Conservation (phyloP, 2,329 filamentous ascomycete species). For the Stachybotrys echinatus region DNA sequence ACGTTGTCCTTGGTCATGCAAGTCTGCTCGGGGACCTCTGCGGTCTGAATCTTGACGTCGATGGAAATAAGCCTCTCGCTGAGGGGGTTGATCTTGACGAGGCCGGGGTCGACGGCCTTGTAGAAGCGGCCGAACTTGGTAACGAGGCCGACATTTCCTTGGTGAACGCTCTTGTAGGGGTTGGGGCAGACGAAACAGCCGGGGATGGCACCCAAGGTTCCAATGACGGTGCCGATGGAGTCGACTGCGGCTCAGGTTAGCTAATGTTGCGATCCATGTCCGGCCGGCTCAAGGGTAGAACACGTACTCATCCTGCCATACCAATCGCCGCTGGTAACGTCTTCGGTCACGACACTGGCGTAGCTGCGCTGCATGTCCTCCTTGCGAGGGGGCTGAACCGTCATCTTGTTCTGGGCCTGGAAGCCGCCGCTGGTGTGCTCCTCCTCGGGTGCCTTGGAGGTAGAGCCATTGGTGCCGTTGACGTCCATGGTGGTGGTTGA, state of each 20-base stretch:
- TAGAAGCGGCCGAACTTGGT: constrained; percentile 95
- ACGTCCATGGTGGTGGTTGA: constrained; percentile 9
- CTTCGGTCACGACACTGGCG: constrained; percentile 57
- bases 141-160: constrained; percentile 92
- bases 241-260: constrained; percentile 50
- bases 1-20: constrained; percentile 99
- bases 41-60: constrained; percentile 99
- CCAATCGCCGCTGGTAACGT: constrained; percentile 74
- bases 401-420: constrained; percentile 50
- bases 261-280: not conserved
- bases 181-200: constrained; percentile 93
- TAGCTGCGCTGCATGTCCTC: constrained; percentile 85
- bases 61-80: constrained; percentile 86
- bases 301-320: constrained; percentile 78
- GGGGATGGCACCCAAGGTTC: constrained; percentile 78
- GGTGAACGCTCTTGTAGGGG: constrained; percentile 85
- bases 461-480: constrained; percentile 16
- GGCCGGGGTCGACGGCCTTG: constrained; percentile 90
- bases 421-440: constrained; percentile 34
- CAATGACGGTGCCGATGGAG: constrained; percentile 66
- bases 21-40: constrained; percentile 90
- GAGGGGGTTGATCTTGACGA: constrained; percentile 95
- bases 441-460: constrained; percentile 21
- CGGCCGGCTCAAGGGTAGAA: not conserved
- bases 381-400: constrained; percentile 72